These are phyloP conservation scores for Xylaria sp. DNA, from an alignment of 2,329 filamentous ascomycete species.

Conservation along the genomic window DNA sequence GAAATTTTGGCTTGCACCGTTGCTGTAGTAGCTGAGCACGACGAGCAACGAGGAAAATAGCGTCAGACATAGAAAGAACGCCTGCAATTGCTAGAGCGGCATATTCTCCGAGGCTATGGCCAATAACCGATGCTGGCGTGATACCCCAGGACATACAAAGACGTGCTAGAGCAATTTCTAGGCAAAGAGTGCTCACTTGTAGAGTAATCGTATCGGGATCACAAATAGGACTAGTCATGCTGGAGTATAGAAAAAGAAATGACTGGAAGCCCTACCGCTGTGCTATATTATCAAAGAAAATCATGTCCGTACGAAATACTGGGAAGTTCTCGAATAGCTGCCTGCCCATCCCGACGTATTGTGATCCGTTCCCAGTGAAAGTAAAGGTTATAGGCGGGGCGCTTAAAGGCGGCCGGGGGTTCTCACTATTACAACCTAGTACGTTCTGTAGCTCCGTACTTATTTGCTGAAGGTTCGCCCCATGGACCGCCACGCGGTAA, in stretches of 20 bases:
- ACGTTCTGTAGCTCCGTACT: too few relatives aligned
- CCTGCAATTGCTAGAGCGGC: conserved; percentile 68
- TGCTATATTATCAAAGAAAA: too few relatives aligned
- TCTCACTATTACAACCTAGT: too few relatives aligned
- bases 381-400: conserved; percentile 40
- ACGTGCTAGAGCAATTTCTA: conserved; percentile 52
- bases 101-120: conserved; percentile 68
- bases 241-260: too few relatives aligned
- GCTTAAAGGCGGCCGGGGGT: conserved; percentile 45
- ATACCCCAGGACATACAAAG: conserved; percentile 52
- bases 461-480: too few relatives aligned
- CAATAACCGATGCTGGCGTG: conserved; percentile 53
- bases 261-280: too few relatives aligned
- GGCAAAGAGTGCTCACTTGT: too few relatives aligned
- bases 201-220: too few relatives aligned
- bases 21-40: conserved; percentile 54
- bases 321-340: conserved; percentile 26
- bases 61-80: conserved; percentile 66
- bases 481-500: conserved; percentile 61
- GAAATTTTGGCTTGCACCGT: conserved; percentile 46
- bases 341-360: conserved; percentile 22
- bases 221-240: too few relatives aligned
- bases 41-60: conserved; percentile 66
- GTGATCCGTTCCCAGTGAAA: conserved; percentile 41
- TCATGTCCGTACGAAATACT: conserved; percentile 39